These are phyloP conservation scores for Diaporthe helianthi DNA, from an alignment of 2,329 filamentous ascomycete species.

Conservation along the genomic window DNA sequence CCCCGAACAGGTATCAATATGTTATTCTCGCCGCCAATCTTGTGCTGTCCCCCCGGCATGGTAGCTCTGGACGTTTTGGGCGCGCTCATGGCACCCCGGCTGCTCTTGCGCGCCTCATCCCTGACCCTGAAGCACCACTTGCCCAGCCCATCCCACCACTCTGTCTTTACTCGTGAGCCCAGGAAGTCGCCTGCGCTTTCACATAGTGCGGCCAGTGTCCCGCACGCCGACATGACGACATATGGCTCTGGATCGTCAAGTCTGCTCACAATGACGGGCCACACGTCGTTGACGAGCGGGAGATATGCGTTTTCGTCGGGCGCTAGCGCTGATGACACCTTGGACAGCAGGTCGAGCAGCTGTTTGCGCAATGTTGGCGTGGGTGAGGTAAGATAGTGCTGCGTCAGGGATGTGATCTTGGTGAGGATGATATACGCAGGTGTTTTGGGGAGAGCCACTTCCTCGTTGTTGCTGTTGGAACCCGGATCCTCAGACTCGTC, in stretches of 20 bases:
- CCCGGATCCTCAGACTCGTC: constrained; percentile 46
- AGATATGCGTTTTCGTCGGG: constrained; percentile 83
- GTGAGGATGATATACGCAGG: constrained; percentile 83
- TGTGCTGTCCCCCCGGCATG: constrained; percentile 23
- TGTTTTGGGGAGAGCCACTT: constrained; percentile 64
- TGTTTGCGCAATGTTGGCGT: constrained; percentile 80
- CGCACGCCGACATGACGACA: constrained; percentile 73
- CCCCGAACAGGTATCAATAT: constrained; percentile 46
- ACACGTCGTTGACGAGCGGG: constrained; percentile 87
- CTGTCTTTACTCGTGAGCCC: constrained; percentile 73
- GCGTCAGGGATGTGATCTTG: constrained; percentile 82
- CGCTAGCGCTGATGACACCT: constrained; percentile 74
- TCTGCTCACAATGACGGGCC: constrained; percentile 79
- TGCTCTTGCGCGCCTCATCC: constrained; percentile 44
- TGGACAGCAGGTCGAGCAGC: constrained; percentile 78
- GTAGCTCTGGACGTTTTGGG: background rate
- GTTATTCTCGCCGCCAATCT: constrained; percentile 2
- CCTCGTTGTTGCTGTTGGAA: constrained; percentile 40
- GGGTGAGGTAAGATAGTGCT: constrained; percentile 88
- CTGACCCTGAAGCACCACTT: constrained; percentile 56
- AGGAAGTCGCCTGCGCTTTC: constrained; percentile 81
- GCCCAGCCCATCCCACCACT: constrained; percentile 68
- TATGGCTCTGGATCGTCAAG: constrained; percentile 72
- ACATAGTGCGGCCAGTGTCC: constrained; percentile 74
- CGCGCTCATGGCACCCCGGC: constrained; percentile 23